Evolutionary conservation across 2,329 filamentous ascomycete genomes (phyloP).

Genomic region (Aspergillus fructus): DNA sequence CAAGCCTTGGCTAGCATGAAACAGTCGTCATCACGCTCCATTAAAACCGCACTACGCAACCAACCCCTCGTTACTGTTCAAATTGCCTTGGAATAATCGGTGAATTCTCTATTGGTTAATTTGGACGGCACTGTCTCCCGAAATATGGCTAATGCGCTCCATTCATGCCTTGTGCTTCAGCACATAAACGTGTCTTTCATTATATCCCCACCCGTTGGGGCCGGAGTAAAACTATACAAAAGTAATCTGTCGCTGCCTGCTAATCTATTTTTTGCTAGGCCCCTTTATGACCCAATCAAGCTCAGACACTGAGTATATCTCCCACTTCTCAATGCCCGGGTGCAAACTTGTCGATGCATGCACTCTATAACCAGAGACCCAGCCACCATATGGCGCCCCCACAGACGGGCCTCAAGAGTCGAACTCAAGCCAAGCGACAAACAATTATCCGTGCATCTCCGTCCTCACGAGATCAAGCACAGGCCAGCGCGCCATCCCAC

Average conservation of each 20-base stretch:
- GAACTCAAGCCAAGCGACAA: not conserved
- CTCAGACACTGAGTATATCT: not conserved
- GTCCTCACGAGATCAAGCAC: slow-evolving; percentile 1
- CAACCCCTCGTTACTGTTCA: not conserved
- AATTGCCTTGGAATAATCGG: not conserved
- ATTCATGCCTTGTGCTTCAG: not conserved
- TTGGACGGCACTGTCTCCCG: not conserved
- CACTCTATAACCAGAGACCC: not conserved
- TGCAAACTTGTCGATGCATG: not conserved
- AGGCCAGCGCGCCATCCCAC: slow-evolving; percentile 7
- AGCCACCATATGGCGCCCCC: not conserved
- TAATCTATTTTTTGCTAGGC: not conserved
- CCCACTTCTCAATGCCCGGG: not conserved
- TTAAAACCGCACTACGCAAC: not conserved
- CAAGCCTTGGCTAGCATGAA: slow-evolving; percentile 5
- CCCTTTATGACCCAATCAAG: not conserved
- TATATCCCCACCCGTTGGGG: not conserved
- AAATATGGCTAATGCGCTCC: not conserved
- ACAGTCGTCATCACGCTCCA: not conserved
- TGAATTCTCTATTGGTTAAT: no score
- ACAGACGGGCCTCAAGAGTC: not conserved
- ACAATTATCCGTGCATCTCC: not conserved
- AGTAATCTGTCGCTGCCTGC: not conserved
- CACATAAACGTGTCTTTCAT: not conserved
- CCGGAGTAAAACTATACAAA: not conserved